Percentiles rank a stretch among this genome's conserved stretches.
These are phyloP conservation scores for Solanum aculeatissimum DNA, from an alignment of 305 asterid species.

Conservation along the genomic window DNA sequence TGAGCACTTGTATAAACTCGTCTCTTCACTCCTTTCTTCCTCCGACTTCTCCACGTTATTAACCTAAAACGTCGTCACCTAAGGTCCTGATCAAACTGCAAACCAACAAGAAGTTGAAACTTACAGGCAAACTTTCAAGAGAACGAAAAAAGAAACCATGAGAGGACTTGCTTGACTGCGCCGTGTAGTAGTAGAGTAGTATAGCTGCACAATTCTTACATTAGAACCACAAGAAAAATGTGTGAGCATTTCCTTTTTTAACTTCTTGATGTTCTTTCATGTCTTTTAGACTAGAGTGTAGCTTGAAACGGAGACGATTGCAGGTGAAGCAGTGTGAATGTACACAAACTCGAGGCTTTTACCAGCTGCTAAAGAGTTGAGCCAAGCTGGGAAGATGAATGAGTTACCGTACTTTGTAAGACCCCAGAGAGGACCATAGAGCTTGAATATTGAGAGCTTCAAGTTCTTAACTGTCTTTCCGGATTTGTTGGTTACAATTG, in stretches of 20 bases:
- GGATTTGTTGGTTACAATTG: conserved; percentile 65
- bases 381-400: conserved; percentile 79
- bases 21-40: conserved; percentile 95
- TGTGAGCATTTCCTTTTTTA: conserved; percentile 9
- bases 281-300: conserved; percentile 46
- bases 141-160: background rate
- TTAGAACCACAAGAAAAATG: conserved; percentile 14
- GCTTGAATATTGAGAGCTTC: conserved; percentile 57
- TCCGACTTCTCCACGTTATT: conserved; percentile 38
- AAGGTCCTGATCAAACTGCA: conserved; percentile 25
- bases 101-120: conserved; percentile 36
- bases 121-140: background rate
- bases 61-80: conserved; percentile 18
- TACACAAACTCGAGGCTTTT: conserved; percentile 88
- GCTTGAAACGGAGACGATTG: conserved; percentile 63
- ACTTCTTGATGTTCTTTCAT: background rate
- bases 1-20: conserved; percentile 67
- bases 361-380: conserved; percentile 61
- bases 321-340: conserved; percentile 81
- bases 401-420: conserved; percentile 63
- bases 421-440: conserved; percentile 97
- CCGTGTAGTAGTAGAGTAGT: conserved; percentile 26
- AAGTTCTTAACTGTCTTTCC: conserved; percentile 57
- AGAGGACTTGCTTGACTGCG: conserved; percentile 8
- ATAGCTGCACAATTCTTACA: conserved; percentile 61